phyloP scores from a whole-genome alignment of 1,284 basidiomycete genomes.

The Pterulicium gracile region DNA sequence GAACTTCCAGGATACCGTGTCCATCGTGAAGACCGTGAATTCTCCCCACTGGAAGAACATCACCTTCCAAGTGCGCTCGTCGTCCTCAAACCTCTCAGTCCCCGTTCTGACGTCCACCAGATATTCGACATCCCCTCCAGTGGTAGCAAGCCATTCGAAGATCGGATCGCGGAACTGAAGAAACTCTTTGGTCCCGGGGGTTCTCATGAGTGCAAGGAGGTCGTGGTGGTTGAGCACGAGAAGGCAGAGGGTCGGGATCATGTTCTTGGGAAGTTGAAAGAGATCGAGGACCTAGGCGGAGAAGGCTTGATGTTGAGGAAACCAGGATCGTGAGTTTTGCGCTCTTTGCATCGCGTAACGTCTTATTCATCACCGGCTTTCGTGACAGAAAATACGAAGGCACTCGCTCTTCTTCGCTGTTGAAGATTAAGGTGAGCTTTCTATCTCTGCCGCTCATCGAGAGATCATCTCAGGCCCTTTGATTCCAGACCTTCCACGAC shows the following conservation, averaged over 20 bases:
- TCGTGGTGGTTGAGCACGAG: constrained; percentile 43
- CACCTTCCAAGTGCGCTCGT: constrained; percentile 39
- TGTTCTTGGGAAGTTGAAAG: constrained; percentile 41
- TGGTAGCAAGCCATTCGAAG: constrained; percentile 40
- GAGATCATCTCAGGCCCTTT: background rate
- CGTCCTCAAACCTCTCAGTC: background rate
- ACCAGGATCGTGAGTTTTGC: constrained; percentile 31
- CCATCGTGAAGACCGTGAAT: constrained; percentile 45
- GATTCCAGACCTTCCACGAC: constrained; percentile 44
- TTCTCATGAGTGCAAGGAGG: constrained; percentile 28
- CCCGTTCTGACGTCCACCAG: constrained; percentile 18
- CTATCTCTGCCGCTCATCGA: background rate
- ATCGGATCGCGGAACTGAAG: constrained; percentile 36
- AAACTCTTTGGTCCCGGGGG: constrained; percentile 37
- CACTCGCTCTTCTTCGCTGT: constrained; percentile 36
- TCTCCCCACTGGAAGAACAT: constrained; percentile 49
- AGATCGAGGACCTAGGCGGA: constrained; percentile 44
- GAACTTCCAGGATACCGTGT: constrained; percentile 47
- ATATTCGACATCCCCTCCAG: constrained; percentile 58
- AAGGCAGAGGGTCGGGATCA: constrained; percentile 36
- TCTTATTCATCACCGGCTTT: constrained; percentile 1
- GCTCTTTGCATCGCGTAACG: background rate
- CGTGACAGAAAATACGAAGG: constrained; percentile 46
- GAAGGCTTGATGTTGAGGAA: constrained; percentile 63
- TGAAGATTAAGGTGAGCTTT: constrained; percentile 46